phyloP scores from a whole-genome alignment of 2,329 filamentous ascomycete species.

The Colletotrichum abscissum region DNA sequence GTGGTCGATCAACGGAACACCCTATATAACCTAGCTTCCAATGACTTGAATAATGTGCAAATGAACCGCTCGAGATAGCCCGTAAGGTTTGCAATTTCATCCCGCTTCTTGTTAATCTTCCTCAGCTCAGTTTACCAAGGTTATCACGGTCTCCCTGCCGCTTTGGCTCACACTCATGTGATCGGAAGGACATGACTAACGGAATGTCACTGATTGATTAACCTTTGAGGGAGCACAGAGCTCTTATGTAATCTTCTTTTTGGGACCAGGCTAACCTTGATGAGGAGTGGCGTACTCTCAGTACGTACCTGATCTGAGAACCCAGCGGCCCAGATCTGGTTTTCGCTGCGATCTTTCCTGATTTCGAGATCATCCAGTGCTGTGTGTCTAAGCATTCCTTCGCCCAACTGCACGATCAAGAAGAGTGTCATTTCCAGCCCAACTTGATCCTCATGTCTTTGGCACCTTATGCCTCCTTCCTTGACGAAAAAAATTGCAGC shows the following conservation, averaged over 20 bases:
- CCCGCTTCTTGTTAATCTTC: too few species aligned
- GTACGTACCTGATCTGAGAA: background rate
- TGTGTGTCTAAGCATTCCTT: too few species aligned
- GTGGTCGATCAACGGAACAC: too few species aligned
- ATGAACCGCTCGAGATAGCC: too few species aligned
- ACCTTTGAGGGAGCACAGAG: fast-evolving
- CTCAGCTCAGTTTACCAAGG: background rate
- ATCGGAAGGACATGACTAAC: background rate
- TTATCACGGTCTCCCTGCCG: background rate
- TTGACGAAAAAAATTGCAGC: too few species aligned
- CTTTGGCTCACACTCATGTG: background rate
- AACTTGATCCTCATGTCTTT: too few species aligned
- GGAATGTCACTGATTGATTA: background rate
- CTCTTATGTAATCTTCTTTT: background rate
- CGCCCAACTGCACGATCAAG: too few species aligned
- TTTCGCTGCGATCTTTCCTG: background rate
- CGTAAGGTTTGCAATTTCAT: too few species aligned
- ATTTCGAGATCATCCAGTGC: background rate
- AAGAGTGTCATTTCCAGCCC: too few species aligned
- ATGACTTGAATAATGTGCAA: too few species aligned
- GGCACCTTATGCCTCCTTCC: too few species aligned
- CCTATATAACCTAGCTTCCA: too few species aligned
- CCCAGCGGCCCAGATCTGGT: background rate
- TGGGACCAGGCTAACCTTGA: background rate
- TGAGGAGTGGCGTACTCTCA: background rate